Percentiles rank a stretch among this genome's conserved stretches.
These are phyloP conservation scores for Fusarium albosuccineum DNA, from an alignment of 2,329 filamentous ascomycete genomes.

Conservation along the genomic window DNA sequence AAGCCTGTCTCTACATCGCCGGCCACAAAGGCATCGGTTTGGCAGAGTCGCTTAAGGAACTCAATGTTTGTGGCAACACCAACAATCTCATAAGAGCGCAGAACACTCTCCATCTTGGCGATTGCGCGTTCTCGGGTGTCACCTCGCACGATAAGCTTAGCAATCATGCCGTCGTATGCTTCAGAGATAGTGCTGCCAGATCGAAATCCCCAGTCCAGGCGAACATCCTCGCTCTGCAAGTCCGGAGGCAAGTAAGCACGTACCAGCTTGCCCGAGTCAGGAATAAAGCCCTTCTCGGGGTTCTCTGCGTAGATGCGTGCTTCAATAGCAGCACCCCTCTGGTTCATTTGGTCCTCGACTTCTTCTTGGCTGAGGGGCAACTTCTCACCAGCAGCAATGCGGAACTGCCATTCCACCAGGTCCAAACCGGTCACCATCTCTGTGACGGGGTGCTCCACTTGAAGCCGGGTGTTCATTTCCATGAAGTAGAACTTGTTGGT, in stretches of 20 bases:
- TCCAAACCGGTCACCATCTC: slow-evolving; percentile 77
- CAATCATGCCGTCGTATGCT: slow-evolving; percentile 98
- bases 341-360: slow-evolving; percentile 81
- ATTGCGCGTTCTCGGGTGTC: slow-evolving; percentile 83
- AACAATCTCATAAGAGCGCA: slow-evolving; percentile 92
- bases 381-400: slow-evolving; percentile 72
- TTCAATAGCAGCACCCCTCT: slow-evolving; percentile 89
- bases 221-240: slow-evolving; percentile 74
- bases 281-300: slow-evolving; percentile 90
- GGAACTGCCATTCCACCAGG: slow-evolving; percentile 96
- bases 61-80: slow-evolving; percentile 96
- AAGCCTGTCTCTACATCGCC: slow-evolving; percentile 97
- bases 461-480: slow-evolving; percentile 88
- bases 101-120: slow-evolving; percentile 81
- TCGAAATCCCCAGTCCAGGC: slow-evolving; percentile 94
- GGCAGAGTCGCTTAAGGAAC: slow-evolving; percentile 90
- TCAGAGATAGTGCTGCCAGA: slow-evolving; percentile 93
- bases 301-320: slow-evolving; percentile 97
- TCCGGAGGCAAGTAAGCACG: slow-evolving; percentile 80
- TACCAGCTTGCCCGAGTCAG: slow-evolving; percentile 89
- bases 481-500: slow-evolving; percentile 85
- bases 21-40: slow-evolving; percentile 82
- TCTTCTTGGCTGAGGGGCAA: slow-evolving; percentile 68
- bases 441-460: slow-evolving; percentile 96
- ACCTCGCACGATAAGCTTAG: slow-evolving; percentile 93